These are phyloP conservation scores for Dioscorea dumetorum DNA, from an alignment of 106 monocot genomes.

Conservation along the genomic window DNA sequence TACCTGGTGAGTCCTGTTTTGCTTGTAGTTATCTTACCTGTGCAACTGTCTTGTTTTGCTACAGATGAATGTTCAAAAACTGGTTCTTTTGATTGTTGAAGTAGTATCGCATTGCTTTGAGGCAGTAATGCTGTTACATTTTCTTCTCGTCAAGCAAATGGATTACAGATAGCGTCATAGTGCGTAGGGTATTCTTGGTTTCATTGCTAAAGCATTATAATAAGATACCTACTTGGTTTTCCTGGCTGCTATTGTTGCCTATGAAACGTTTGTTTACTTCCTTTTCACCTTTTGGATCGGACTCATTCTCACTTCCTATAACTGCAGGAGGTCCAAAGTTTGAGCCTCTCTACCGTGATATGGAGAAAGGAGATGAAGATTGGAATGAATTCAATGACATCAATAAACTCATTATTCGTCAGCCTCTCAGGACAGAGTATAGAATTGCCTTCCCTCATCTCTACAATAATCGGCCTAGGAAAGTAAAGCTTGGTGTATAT, in stretches of 20 bases:
- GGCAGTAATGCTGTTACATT: no score
- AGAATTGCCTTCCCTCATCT: constrained; percentile 97
- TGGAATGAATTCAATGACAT: constrained; percentile 99
- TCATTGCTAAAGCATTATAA: no score
- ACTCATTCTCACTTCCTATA: neutral
- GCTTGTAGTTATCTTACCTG: neutral
- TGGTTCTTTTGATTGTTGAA: no score
- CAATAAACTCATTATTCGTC: constrained; percentile 96
- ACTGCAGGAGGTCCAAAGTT: constrained; percentile 91
- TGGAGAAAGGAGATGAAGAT: constrained; percentile 99
- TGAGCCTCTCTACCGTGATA: constrained; percentile 96
- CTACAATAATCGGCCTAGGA: constrained; percentile 95
- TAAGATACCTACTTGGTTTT: no score
- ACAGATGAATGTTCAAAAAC: no score
- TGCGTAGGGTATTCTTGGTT: no score
- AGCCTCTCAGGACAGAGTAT: constrained; percentile 95
- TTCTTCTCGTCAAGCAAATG: no score
- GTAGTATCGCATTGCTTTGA: no score
- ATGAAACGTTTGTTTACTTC: no score
- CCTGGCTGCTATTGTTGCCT: no score
- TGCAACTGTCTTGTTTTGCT: neutral
- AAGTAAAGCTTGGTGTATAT: constrained; percentile 85
- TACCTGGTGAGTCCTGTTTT: constrained; percentile 57
- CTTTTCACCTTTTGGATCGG: no score
- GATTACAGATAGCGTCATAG: no score